Conservation (phyloP, 805 yeast genomes). For the Candida xyloterini region DNA sequence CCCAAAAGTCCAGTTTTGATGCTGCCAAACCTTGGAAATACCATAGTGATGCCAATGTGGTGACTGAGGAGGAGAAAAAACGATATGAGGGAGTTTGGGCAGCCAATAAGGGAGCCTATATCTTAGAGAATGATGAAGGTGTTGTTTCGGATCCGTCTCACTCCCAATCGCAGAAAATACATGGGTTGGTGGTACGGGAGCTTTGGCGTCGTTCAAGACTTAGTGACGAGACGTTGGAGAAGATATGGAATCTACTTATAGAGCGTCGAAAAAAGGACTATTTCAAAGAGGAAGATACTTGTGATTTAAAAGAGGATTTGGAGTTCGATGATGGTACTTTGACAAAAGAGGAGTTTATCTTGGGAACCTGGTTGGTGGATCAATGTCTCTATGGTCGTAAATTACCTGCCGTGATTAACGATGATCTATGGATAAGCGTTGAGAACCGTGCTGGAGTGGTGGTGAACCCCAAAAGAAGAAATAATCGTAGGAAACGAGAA, state of each 20-base stretch:
- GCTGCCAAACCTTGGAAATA: constrained; percentile 94
- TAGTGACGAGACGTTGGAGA: constrained; percentile 54
- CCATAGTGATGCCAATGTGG: constrained; percentile 55
- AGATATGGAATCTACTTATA: constrained; percentile 76
- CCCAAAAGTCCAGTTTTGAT: constrained; percentile 49
- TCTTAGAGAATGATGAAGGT: constrained; percentile 25
- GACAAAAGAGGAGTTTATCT: constrained; percentile 76
- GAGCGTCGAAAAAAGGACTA: constrained; percentile 46
- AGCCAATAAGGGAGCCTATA: constrained; percentile 70
- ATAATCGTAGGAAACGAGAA: constrained; percentile 16
- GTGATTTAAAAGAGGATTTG: constrained; percentile 42
- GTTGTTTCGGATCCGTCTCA: neutral
- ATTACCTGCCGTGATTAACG: constrained; percentile 67
- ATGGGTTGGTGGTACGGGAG: constrained; percentile 66
- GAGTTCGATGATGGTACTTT: constrained; percentile 73
- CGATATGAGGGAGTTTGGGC: constrained; percentile 95
- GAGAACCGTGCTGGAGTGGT: constrained; percentile 32
- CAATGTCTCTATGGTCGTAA: constrained; percentile 94
- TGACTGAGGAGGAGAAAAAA: constrained; percentile 65
- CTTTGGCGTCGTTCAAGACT: constrained; percentile 80
- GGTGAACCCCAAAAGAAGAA: constrained; percentile 17
- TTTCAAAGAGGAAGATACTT: constrained; percentile 14
- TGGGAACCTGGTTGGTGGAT: constrained; percentile 98
- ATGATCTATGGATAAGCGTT: constrained; percentile 79
- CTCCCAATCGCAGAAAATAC: constrained; percentile 32